phyloP scores from a whole-genome alignment of 352 stramenopile species.

The Thalassiosira livingstoniorum region DNA sequence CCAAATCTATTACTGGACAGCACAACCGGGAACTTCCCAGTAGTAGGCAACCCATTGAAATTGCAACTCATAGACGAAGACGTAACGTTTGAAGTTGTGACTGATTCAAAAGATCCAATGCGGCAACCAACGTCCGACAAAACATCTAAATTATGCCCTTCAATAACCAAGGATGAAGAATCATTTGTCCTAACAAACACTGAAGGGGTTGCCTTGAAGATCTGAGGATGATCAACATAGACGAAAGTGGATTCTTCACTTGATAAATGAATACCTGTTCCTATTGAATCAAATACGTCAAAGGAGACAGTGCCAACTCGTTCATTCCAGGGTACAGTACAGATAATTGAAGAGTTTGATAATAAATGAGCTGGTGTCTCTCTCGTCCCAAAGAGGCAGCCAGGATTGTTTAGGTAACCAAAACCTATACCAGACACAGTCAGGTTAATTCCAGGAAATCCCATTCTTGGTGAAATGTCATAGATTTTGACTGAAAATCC shows the following conservation, averaged over 20 bases:
- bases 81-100: constrained; percentile 9
- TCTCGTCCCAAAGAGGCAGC: no score
- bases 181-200: constrained; percentile 28
- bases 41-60: constrained; percentile 11
- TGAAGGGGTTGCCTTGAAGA: constrained; percentile 18
- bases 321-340: no score
- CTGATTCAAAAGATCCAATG: constrained; percentile 26
- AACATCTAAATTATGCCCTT: constrained; percentile 42
- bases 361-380: no score
- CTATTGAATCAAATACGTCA: no score
- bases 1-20: constrained; percentile 35
- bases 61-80: constrained; percentile 19
- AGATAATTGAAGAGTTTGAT: no score
- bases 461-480: constrained; percentile 31
- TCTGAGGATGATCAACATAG: constrained; percentile 23
- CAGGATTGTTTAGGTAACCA: no score
- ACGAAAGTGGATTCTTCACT: no score
- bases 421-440: no score
- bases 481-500: background rate
- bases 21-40: constrained; percentile 29
- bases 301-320: no score
- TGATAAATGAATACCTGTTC: no score
- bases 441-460: no score
- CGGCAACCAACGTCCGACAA: constrained; percentile 31
- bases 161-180: constrained; percentile 19